Percentiles rank a stretch among this genome's conserved stretches.
Evolutionary conservation across 2,329 filamentous ascomycete genomes (phyloP).

Genomic region (Gyromitra esculenta): DNA sequence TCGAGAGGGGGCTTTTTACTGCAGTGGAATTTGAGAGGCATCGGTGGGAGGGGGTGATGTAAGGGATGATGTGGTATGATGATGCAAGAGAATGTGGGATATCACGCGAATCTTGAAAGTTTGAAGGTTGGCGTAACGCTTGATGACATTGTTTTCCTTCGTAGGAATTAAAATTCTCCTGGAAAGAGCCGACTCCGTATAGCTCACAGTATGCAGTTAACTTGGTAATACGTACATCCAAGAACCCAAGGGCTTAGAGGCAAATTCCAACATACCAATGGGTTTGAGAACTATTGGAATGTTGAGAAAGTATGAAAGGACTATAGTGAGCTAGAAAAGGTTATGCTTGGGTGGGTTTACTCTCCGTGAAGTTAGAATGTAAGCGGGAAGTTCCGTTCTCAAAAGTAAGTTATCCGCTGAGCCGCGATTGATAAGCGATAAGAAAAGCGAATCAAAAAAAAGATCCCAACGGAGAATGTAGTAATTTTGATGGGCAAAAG

Average conservation of each 20-base stretch:
- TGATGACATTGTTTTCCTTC: neutral
- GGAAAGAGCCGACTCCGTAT: too few relatives aligned
- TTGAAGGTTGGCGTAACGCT: neutral
- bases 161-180: neutral
- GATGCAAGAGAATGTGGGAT: neutral
- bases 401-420: slow-evolving; percentile 2
- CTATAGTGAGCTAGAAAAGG: neutral
- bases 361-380: neutral
- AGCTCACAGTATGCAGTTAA: too few relatives aligned
- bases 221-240: neutral
- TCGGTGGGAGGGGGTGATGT: slow-evolving; percentile 6
- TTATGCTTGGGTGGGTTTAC: neutral
- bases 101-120: neutral
- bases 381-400: slow-evolving; percentile 17
- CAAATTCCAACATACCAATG: slow-evolving; percentile 9
- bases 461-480: neutral
- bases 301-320: neutral
- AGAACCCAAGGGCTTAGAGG: neutral
- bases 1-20: slow-evolving; percentile 26
- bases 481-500: neutral
- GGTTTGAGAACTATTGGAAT: neutral
- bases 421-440: slow-evolving; percentile 23
- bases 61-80: slow-evolving; percentile 16
- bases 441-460: neutral
- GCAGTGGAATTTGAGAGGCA: slow-evolving; percentile 47